phyloP scores from a whole-genome alignment of 1,139 yeast species.

The Hyphopichia pseudoburtonii region DNA sequence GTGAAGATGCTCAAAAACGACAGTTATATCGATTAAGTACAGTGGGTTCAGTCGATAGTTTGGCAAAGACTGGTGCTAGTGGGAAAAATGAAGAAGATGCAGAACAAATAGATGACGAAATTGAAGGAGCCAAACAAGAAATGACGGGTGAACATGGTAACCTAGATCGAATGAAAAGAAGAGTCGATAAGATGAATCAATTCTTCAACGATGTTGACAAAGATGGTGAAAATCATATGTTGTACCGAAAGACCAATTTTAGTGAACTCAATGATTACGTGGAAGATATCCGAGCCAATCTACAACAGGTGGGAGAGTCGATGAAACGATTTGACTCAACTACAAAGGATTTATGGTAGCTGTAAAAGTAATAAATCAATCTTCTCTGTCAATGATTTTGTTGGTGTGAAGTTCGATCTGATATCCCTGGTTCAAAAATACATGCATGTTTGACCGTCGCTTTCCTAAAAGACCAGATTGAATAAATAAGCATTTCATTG shows the following conservation, averaged over 20 bases:
- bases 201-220: slow-evolving; percentile 19
- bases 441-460: too few relatives aligned
- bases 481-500: too few relatives aligned
- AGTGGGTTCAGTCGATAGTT: background rate
- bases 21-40: slow-evolving; percentile 24
- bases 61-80: slow-evolving; percentile 6
- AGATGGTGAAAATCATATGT: slow-evolving; percentile 8
- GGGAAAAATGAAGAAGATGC: slow-evolving; percentile 11
- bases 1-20: slow-evolving; percentile 17
- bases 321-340: slow-evolving; percentile 45
- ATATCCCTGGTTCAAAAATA: too few relatives aligned
- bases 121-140: background rate
- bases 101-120: background rate
- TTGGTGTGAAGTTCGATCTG: too few relatives aligned
- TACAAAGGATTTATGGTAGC: slow-evolving; percentile 37
- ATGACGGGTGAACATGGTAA: slow-evolving; percentile 1
- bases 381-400: too few relatives aligned
- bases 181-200: slow-evolving; percentile 13
- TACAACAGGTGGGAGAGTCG: slow-evolving; percentile 36
- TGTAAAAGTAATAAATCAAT: too few relatives aligned
- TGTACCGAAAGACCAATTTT: slow-evolving; percentile 34
- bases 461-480: too few relatives aligned
- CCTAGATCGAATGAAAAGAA: slow-evolving; percentile 9
- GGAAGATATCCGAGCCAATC: slow-evolving; percentile 31
- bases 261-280: slow-evolving; percentile 40